phyloP scores from a whole-genome alignment of 768 basidiomycete species.

The Leccinum variicolor region DNA sequence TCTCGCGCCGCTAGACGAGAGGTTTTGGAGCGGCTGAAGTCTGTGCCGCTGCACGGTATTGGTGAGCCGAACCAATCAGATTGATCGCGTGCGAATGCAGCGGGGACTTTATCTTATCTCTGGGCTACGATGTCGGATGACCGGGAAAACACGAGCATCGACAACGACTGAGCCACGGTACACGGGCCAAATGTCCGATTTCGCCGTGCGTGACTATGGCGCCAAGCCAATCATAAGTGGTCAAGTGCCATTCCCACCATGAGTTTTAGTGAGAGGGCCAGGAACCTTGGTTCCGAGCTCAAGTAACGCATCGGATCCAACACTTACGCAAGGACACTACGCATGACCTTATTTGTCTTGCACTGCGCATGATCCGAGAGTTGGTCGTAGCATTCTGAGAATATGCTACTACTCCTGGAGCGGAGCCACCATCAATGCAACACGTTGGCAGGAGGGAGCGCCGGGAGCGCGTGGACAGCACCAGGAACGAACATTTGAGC shows the following conservation, averaged over 20 bases:
- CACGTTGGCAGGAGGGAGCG: neutral
- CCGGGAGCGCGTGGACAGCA: neutral
- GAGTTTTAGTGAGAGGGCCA: neutral
- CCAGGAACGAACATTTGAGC: neutral
- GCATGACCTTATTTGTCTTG: neutral
- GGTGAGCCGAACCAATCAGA: neutral
- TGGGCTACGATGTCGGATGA: conserved; percentile 1
- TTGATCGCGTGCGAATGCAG: neutral
- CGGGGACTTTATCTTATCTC: neutral
- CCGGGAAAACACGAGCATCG: neutral
- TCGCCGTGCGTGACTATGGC: neutral
- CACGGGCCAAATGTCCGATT: neutral
- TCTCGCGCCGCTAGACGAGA: neutral
- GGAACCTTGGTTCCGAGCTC: neutral
- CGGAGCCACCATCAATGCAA: neutral
- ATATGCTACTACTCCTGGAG: neutral
- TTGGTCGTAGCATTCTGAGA: neutral
- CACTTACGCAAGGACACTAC: neutral
- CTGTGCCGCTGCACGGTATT: neutral
- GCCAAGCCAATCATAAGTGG: neutral
- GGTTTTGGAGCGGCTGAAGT: neutral
- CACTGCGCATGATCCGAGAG: neutral
- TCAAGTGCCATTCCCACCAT: neutral
- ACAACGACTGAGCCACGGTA: neutral
- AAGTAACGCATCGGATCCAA: neutral